A percentile compares a stretch with the other conserved stretches of the same genome.
Conservation (phyloP, 306 rosid genomes). For the Urtica urens region DNA sequence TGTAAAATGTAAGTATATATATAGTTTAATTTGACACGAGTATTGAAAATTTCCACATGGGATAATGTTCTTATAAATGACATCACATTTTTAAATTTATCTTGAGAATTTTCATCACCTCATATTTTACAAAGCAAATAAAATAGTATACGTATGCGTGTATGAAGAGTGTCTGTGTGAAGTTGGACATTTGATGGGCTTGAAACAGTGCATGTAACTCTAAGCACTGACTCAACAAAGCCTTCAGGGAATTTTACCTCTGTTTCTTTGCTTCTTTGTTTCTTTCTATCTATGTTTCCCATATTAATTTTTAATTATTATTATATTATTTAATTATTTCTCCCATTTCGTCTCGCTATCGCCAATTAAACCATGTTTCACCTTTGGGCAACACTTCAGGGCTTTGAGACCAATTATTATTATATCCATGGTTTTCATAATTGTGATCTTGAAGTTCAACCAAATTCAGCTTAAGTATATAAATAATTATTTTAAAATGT, state of each 20-base stretch:
- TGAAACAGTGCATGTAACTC: slow-evolving; percentile 12
- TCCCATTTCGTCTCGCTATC: not conserved
- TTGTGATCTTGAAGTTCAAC: not conserved
- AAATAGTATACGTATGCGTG: too few species aligned
- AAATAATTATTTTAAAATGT: too few species aligned
- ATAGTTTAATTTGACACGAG: too few species aligned
- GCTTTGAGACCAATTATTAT: not conserved
- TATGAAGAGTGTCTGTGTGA: slow-evolving; percentile 3
- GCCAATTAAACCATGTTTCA: slow-evolving; percentile 6
- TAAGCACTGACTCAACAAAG: slow-evolving; percentile 8
- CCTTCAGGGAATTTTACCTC: not conserved
- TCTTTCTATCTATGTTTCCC: not conserved
- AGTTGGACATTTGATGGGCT: slow-evolving; percentile 15
- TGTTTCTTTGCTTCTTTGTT: not conserved
- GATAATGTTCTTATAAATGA: too few species aligned
- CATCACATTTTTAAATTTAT: too few species aligned
- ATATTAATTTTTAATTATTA: too few species aligned
- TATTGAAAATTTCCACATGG: too few species aligned
- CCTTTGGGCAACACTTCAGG: not conserved
- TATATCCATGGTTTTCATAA: not conserved
- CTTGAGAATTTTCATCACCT: slow-evolving; percentile 1
- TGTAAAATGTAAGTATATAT: too few species aligned
- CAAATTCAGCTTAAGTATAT: too few species aligned
- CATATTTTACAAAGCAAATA: slow-evolving; percentile 5
- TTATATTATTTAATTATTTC: too few species aligned